Evolutionary conservation across 2,329 filamentous ascomycete genomes (phyloP).

Genomic region (Colletotrichum salicis): DNA sequence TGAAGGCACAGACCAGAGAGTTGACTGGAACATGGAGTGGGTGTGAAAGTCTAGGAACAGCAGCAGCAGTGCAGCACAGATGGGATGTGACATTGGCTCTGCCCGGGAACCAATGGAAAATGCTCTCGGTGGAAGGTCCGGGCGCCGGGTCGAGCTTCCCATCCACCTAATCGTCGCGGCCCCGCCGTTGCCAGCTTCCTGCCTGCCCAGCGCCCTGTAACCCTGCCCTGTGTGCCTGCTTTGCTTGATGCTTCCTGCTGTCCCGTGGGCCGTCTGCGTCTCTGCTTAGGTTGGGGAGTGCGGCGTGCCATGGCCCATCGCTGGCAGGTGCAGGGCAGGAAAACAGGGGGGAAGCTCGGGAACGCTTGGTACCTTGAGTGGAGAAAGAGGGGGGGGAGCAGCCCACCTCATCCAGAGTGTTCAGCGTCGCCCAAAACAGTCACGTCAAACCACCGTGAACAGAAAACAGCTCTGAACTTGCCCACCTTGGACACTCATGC

Average conservation of each 20-base stretch:
- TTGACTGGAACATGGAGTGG: too few relatives aligned
- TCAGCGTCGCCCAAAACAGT: conserved; percentile 1
- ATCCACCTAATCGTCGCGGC: neutral
- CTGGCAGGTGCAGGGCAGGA: conserved; percentile 18
- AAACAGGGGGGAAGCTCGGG: conserved; percentile 22
- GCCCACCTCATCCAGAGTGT: neutral
- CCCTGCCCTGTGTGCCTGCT: too few relatives aligned
- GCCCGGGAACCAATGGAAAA: conserved; percentile 12
- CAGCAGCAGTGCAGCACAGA: neutral
- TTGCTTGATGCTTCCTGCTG: too few relatives aligned
- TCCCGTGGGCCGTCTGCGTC: neutral
- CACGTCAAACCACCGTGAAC: neutral
- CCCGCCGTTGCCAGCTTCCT: neutral
- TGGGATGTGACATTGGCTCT: conserved; percentile 17
- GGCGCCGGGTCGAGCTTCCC: neutral
- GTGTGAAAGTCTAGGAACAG: neutral
- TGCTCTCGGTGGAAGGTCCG: conserved; percentile 9
- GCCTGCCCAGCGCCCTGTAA: neutral
- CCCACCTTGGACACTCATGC: neutral
- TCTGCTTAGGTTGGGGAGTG: too few relatives aligned
- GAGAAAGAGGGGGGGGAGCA: conserved; percentile 24
- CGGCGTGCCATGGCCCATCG: conserved; percentile 12
- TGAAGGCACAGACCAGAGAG: neutral
- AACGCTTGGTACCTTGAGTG: conserved; percentile 13
- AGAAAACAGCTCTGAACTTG: neutral